Evolutionary conservation across 768 basidiomycete species (phyloP).

Genomic region (Mycena indigotica): DNA sequence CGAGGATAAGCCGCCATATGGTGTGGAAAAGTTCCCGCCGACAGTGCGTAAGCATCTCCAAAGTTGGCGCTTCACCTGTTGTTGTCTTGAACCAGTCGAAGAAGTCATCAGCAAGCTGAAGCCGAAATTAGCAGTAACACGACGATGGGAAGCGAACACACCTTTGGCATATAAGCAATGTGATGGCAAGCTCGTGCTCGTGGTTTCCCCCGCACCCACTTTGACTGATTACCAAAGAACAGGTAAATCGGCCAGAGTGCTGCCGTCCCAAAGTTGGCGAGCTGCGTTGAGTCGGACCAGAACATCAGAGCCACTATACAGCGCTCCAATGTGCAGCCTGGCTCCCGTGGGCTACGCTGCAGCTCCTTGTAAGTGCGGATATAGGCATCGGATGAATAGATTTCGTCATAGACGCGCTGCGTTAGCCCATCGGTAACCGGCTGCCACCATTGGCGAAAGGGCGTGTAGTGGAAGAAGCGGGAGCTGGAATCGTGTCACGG

Average conservation of each 20-base stretch:
- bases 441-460: slow-evolving; percentile 19
- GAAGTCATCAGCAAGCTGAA: background rate
- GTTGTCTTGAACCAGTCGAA: background rate
- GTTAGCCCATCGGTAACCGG: background rate
- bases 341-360: background rate
- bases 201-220: background rate
- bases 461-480: slow-evolving; percentile 19
- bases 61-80: background rate
- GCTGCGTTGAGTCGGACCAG: slow-evolving; percentile 25
- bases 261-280: slow-evolving; percentile 13
- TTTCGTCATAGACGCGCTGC: slow-evolving; percentile 24
- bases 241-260: background rate
- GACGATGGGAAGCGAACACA: background rate
- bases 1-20: background rate
- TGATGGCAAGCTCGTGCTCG: background rate
- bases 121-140: slow-evolving; percentile 9
- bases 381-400: slow-evolving; percentile 24
- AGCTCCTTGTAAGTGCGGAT: background rate
- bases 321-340: background rate
- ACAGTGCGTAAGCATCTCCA: slow-evolving; percentile 3
- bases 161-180: background rate
- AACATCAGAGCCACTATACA: slow-evolving; percentile 1
- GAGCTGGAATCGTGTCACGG: too few relatives aligned
- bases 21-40: slow-evolving; percentile 6
- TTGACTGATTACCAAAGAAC: background rate